phyloP scores from a whole-genome alignment of 306 rosid species.

The Acacia acuminata region DNA sequence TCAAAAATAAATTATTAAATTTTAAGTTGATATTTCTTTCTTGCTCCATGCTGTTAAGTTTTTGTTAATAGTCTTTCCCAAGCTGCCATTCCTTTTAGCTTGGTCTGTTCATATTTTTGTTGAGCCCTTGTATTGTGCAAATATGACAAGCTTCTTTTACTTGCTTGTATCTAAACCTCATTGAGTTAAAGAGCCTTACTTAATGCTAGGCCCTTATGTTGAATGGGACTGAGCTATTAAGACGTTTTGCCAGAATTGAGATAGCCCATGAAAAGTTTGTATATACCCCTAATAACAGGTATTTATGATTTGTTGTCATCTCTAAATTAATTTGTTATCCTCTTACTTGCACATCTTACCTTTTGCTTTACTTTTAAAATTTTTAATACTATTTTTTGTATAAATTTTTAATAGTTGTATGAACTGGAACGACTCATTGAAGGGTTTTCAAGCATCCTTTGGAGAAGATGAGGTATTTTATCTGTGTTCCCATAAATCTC shows the following conservation, averaged over 20 bases:
- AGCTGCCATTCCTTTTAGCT: neutral
- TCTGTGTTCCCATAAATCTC: neutral
- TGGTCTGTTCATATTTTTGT: neutral
- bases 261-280: constrained; percentile 24
- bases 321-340: neutral
- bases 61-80: neutral
- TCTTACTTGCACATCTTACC: neutral
- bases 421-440: constrained; percentile 13
- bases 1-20: neutral
- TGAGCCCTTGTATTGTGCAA: neutral
- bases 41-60: neutral
- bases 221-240: constrained; percentile 29
- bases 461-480: constrained; percentile 61
- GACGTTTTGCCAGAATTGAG: constrained; percentile 26
- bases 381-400: too few relatives aligned
- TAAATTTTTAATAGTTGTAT: neutral
- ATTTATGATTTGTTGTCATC: neutral
- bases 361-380: neutral
- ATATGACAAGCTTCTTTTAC: neutral
- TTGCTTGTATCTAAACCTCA: neutral
- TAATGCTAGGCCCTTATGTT: constrained; percentile 38
- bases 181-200: constrained; percentile 13
- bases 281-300: constrained; percentile 6
- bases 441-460: constrained; percentile 53
- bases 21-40: constrained; percentile 6